Base-by-base conservation (phyloP, 2,329 filamentous ascomycete genomes). In the Laburnicola sp. region DNA sequence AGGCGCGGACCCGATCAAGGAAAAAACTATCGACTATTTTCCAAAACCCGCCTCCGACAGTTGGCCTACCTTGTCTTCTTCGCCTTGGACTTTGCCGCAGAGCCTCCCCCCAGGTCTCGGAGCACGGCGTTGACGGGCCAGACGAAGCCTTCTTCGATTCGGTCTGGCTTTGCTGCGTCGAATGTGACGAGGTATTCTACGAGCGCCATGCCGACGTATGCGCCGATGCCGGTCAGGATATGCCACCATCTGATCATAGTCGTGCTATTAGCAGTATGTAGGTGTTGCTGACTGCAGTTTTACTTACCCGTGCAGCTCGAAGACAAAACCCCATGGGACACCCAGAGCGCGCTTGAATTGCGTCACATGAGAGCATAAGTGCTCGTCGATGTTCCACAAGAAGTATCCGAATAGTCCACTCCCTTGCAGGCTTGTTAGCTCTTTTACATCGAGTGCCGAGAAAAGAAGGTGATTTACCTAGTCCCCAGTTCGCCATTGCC, bases 301-400 rank as follows among this genome's bases (percentile, higher is more conserved):
- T 5, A 28, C 43, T 45, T 30, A 45, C 1, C 82, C 83, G 59
- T 86, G 83, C 10, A 85, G 61, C 68, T 86, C 83, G 3, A 86
- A 63, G 0, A 82, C 30, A 65, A 80, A 83, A 1, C 77, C 79
- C 76, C 75, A 82, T 0, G 83, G 83, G 37, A 83, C 63, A 0
- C 83, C 82, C 2, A 85, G 57, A 0, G 46, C 56, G 6, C 70
- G 68, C 42, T 81, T 77, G 8, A 78, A 55, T 0, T 56, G 51
- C 2, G 81, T 78, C 23, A 86, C 70, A 51, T 76, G 63, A 0
- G 66, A 63, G 58, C 83, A 86, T 9, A 75, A 71, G 58, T 81
- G 76, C 7, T 80, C 75, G 39, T 85, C 83, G 11, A 85, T 74
- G 44, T 81, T 78, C 82, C 83, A 86, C 23, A 86, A 64, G 7